Conservation (phyloP, 2,329 filamentous ascomycete genomes). For the Claviceps spartinae region DNA sequence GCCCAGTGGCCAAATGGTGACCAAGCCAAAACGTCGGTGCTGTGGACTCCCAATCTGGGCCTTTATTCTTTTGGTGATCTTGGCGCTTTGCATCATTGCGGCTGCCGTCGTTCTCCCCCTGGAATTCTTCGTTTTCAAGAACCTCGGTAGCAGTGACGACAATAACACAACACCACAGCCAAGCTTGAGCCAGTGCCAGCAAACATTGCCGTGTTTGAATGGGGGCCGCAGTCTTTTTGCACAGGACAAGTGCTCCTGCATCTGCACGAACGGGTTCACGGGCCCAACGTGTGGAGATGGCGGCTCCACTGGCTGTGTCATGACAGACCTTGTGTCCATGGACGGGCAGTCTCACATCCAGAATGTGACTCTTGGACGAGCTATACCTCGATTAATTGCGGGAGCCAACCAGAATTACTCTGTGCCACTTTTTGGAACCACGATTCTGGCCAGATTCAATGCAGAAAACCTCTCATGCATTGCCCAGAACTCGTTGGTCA, state of each 20-base stretch:
- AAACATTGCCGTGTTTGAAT: constrained; percentile 56
- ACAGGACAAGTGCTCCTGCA: constrained; percentile 61
- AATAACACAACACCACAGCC: constrained; percentile 14
- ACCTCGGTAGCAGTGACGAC: constrained; percentile 22
- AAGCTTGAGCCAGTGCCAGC: constrained; percentile 40
- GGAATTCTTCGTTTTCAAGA: constrained; percentile 48
- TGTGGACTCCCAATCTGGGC: constrained; percentile 76
- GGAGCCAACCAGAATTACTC: constrained; percentile 55
- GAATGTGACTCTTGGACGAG: constrained; percentile 70
- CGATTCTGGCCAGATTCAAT: constrained; percentile 65
- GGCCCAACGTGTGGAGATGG: constrained; percentile 36
- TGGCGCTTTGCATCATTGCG: constrained; percentile 59
- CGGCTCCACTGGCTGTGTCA: constrained; percentile 38
- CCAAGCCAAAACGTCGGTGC: constrained; percentile 40
- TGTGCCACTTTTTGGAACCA: constrained; percentile 56
- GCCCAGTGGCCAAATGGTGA: constrained; percentile 9
- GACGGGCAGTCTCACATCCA: constrained; percentile 25
- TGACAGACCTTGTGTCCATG: constrained; percentile 30
- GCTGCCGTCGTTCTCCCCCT: constrained; percentile 73
- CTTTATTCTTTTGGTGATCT: constrained; percentile 51
- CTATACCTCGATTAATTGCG: constrained; percentile 61
- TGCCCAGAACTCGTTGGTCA: constrained; percentile 76
- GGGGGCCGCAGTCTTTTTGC: constrained; percentile 64
- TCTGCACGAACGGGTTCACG: constrained; percentile 82
- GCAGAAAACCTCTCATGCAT: constrained; percentile 63